These are phyloP conservation scores for Termitomyces titanicus DNA, from an alignment of 768 basidiomycete species.

Conservation along the genomic window DNA sequence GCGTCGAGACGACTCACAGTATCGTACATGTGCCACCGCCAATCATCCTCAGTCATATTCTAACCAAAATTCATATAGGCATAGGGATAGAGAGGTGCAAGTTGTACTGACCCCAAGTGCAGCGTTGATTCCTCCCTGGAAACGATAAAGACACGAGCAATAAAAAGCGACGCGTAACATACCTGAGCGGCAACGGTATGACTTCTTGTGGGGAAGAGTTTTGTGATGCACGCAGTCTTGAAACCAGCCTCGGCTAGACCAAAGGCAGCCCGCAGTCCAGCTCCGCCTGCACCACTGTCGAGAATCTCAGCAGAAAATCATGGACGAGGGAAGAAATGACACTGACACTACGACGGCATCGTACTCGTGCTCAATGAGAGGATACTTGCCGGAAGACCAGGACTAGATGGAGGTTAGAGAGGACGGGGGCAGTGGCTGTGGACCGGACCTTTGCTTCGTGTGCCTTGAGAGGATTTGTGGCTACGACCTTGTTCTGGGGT, in stretches of 20 bases:
- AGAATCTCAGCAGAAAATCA: neutral
- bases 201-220: conserved; percentile 96
- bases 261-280: conserved; percentile 96
- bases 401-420: conserved; percentile 39
- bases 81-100: neutral
- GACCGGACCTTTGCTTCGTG: conserved; percentile 73
- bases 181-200: conserved; percentile 99
- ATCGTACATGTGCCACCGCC: conserved; percentile 99
- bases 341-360: conserved; percentile 98
- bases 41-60: conserved; percentile 99
- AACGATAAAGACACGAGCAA: conserved; percentile 11
- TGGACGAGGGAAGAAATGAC: neutral
- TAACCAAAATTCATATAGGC: conserved; percentile 24
- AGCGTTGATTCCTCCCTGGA: conserved; percentile 95
- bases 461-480: conserved; percentile 74
- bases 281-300: conserved; percentile 91
- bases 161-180: conserved; percentile 16
- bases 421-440: conserved; percentile 8
- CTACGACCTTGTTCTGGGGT: conserved; percentile 55
- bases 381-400: conserved; percentile 86
- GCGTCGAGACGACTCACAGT: conserved; percentile 51
- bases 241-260: conserved; percentile 97
- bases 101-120: conserved; percentile 74
- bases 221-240: conserved; percentile 99
- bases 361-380: conserved; percentile 97